These are phyloP conservation scores for Paraphoma sp. DNA, from an alignment of 2,329 filamentous ascomycete genomes.

Conservation along the genomic window DNA sequence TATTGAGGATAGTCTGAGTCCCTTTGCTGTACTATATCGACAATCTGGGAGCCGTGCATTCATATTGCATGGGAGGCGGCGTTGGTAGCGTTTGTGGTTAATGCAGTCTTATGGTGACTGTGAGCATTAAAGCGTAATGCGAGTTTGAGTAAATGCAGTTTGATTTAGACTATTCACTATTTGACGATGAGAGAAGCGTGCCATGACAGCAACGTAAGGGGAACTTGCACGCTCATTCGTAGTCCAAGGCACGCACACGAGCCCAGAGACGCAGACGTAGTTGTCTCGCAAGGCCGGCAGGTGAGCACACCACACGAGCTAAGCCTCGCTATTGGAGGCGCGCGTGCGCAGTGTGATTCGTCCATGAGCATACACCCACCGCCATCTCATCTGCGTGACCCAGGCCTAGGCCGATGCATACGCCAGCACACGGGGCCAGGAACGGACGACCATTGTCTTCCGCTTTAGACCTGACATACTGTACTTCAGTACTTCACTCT, in stretches of 20 bases:
- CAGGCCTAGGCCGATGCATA: constrained; percentile 16
- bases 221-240: too few species aligned
- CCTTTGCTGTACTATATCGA: background rate
- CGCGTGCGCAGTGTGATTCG: constrained; percentile 34
- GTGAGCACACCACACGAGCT: constrained; percentile 31
- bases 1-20: background rate
- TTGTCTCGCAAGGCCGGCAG: constrained; percentile 28
- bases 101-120: background rate
- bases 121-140: background rate
- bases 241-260: background rate
- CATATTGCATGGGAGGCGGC: constrained; percentile 1
- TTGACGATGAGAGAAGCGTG: too few species aligned
- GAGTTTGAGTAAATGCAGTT: background rate
- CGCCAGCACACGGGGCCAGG: constrained; percentile 28
- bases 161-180: background rate
- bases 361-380: constrained; percentile 26
- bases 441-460: constrained; percentile 18
- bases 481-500: constrained; percentile 5
- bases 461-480: constrained; percentile 12
- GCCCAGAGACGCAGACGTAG: constrained; percentile 9
- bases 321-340: constrained; percentile 30
- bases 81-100: background rate
- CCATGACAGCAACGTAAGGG: too few species aligned
- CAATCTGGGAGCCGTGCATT: background rate
- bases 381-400: constrained; percentile 35